Base-by-base conservation (phyloP, 2,329 filamentous ascomycete genomes). In the Aspergillus uvarum region DNA sequence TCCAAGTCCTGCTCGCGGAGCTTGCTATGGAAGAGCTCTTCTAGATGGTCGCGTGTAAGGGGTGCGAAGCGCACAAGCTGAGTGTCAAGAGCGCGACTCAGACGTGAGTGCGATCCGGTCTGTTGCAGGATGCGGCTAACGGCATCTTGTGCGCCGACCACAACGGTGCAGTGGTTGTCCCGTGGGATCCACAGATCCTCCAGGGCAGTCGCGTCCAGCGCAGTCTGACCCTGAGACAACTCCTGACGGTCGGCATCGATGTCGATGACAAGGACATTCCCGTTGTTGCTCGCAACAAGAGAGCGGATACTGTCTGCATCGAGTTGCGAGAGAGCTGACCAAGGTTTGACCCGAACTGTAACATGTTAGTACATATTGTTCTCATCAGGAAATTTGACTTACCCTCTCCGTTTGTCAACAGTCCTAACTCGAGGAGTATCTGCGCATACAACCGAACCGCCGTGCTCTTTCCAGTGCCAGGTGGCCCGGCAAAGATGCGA, bases 381-480 rank as follows among this genome's bases (percentile, higher is more conserved):
- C 16, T 2, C 1, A 22, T 2, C 6, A 16, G 12, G 7, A 19
- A 47, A 8, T 22, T 49, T 11, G 26, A 56, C 58, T 47, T 32
- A 63, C 63, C 63, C 29, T 66, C 60, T 8, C 58, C 51, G 11
- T n/a, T 59, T 12, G 24, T 58, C 22, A 67, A 51, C 3, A 67
- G 32, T 16, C 62, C 66, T 47, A 67, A 47, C 21, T 67, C 65
- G 6, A 63, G 61, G 35, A 67, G 35, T 22, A 67, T 62, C 35
- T 60, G 55, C 5, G 61, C 64, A 50, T 68, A 68, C 14, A 68
- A 47, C 24, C 60, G 55, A 11, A 65, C 65, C n/a, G 66, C 66
- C 8, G 66, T 66, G 21, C 59, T 65, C 51, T 68, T 68, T 10
- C 66, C 66, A 3, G 66, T 67, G 2, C 66, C 66, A n/a, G 58